A percentile compares a stretch with the other conserved stretches of the same genome.
These are phyloP conservation scores for Suillus bovinus DNA, from an alignment of 768 basidiomycete species.

Conservation along the genomic window DNA sequence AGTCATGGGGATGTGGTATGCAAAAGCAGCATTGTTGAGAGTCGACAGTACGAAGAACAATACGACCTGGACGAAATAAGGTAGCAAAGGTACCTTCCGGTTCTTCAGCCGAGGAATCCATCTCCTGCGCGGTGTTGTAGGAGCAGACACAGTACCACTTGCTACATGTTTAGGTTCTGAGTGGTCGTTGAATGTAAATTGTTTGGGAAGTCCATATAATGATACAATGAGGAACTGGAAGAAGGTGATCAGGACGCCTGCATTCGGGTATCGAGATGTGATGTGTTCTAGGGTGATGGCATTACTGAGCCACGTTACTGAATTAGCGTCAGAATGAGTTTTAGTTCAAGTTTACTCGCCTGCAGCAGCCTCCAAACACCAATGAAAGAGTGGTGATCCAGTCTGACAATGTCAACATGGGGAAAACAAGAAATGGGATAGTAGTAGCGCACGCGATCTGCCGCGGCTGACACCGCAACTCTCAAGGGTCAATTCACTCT, in stretches of 20 bases:
- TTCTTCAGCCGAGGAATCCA: slow-evolving; percentile 52
- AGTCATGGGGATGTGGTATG: slow-evolving; percentile 82
- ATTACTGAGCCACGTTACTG: slow-evolving; percentile 49
- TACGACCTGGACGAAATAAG: slow-evolving; percentile 78
- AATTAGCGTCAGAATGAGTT: slow-evolving; percentile 1
- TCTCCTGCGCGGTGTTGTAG: slow-evolving; percentile 6
- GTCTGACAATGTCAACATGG: slow-evolving; percentile 24
- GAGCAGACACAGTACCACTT: background rate
- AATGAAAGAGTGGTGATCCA: slow-evolving; percentile 71
- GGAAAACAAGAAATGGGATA: background rate
- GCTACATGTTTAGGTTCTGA: slow-evolving; percentile 34
- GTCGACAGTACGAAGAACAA: slow-evolving; percentile 79
- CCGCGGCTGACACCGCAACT: background rate
- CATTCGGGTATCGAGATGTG: slow-evolving; percentile 63
- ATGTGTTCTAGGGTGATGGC: slow-evolving; percentile 77
- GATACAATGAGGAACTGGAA: slow-evolving; percentile 82
- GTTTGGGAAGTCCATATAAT: slow-evolving; percentile 67
- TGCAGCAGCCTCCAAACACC: slow-evolving; percentile 92
- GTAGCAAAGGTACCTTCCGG: slow-evolving; percentile 65
- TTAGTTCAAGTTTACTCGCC: slow-evolving; percentile 36
- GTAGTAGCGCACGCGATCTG: background rate
- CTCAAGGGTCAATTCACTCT: background rate
- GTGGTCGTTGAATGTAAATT: slow-evolving; percentile 39
- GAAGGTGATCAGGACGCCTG: slow-evolving; percentile 85
- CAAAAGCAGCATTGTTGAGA: slow-evolving; percentile 92